Evolutionary conservation across 257 asterid genomes (phyloP).

Genomic region (Capsicum chinense): DNA sequence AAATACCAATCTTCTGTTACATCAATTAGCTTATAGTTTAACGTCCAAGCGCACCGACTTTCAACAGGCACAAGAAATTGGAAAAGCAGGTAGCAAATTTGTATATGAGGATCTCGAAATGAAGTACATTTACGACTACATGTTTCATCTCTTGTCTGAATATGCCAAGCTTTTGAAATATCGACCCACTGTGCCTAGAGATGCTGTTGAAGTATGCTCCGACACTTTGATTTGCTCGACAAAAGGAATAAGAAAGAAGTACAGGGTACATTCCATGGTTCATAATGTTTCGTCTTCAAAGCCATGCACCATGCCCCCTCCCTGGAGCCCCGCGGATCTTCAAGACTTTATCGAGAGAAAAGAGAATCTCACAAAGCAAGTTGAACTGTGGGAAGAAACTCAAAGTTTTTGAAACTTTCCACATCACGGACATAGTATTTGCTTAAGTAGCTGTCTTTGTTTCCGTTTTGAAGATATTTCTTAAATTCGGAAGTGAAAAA

Average conservation of each 20-base stretch:
- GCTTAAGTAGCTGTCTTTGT: background rate
- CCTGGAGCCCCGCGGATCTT: slow-evolving; percentile 41
- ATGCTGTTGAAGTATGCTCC: slow-evolving; percentile 66
- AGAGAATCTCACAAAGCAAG: slow-evolving; percentile 49
- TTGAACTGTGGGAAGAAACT: slow-evolving; percentile 43
- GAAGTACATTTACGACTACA: slow-evolving; percentile 76
- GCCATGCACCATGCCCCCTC: slow-evolving; percentile 62
- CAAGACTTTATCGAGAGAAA: slow-evolving; percentile 47
- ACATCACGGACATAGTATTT: slow-evolving; percentile 4
- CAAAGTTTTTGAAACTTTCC: slow-evolving; percentile 12
- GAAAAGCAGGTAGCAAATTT: slow-evolving; percentile 71
- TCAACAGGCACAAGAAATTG: slow-evolving; percentile 73
- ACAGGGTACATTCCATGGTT: slow-evolving; percentile 58
- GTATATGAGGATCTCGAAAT: slow-evolving; percentile 64
- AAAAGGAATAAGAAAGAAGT: slow-evolving; percentile 61
- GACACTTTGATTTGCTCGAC: slow-evolving; percentile 64
- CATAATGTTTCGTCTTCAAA: slow-evolving; percentile 48
- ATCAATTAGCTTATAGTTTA: background rate
- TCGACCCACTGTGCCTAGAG: slow-evolving; percentile 65
- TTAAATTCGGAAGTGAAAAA: background rate
- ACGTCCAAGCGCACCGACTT: background rate
- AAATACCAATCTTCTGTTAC: background rate
- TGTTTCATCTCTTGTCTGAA: slow-evolving; percentile 68
- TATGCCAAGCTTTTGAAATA: slow-evolving; percentile 76
- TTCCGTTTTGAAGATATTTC: background rate